phyloP scores from a whole-genome alignment of 2,329 filamentous ascomycete species.

The Pseudogymnoascus verrucosus region DNA sequence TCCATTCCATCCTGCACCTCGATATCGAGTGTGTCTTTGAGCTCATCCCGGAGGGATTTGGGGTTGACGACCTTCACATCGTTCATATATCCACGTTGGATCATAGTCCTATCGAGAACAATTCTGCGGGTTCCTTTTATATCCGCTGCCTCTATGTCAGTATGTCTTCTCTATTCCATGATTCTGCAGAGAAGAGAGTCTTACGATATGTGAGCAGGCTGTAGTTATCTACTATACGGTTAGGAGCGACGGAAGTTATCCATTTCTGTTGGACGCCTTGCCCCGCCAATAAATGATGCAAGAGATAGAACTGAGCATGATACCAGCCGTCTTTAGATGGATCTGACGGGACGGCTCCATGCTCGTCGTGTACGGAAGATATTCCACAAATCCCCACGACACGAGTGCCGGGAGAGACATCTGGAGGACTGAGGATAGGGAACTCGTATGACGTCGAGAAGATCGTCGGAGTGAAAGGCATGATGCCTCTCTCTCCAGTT shows the following conservation, averaged over 20 bases:
- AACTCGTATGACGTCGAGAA: conserved; percentile 2
- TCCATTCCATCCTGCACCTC: background rate
- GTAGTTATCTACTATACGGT: background rate
- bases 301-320: background rate
- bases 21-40: background rate
- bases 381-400: conserved; percentile 1
- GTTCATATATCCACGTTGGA: background rate
- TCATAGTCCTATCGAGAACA: background rate
- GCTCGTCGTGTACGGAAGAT: background rate
- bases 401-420: background rate
- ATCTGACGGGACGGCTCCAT: background rate
- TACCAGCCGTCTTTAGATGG: background rate
- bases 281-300: background rate
- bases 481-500: background rate
- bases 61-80: background rate
- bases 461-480: background rate
- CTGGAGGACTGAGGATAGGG: background rate
- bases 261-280: background rate
- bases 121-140: background rate
- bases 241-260: background rate
- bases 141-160: background rate
- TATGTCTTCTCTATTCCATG: background rate
- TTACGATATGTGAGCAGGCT: background rate
- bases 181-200: background rate
- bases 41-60: background rate